phyloP scores from a whole-genome alignment of 2,329 filamentous ascomycete genomes.

The Metarhizium robertsii region DNA sequence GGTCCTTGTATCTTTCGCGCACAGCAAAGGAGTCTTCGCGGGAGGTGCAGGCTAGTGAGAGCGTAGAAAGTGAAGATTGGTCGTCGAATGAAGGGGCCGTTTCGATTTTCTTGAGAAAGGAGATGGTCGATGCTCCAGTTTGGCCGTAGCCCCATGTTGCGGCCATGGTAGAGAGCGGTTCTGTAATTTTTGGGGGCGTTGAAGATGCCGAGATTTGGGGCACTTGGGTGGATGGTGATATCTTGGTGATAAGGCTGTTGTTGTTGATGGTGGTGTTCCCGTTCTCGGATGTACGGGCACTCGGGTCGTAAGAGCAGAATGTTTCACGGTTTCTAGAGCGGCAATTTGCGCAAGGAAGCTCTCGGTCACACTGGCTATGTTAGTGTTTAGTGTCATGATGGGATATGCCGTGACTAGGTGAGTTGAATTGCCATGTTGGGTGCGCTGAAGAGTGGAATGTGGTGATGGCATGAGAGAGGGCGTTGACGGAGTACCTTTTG shows the following conservation, averaged over 20 bases:
- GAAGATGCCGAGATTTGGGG: background rate
- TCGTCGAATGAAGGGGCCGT: slow-evolving; percentile 25
- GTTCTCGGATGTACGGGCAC: slow-evolving; percentile 31
- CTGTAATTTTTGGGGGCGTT: slow-evolving; percentile 9
- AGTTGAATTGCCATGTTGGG: background rate
- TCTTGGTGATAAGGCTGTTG: background rate
- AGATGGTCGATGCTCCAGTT: slow-evolving; percentile 41
- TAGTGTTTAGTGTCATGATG: background rate
- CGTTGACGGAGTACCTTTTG: slow-evolving; percentile 36
- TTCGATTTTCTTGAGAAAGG: slow-evolving; percentile 46
- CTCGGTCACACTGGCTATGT: slow-evolving; percentile 43
- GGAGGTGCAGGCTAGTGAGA: slow-evolving; percentile 15
- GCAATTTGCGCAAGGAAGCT: slow-evolving; percentile 51
- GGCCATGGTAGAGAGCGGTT: slow-evolving; percentile 31
- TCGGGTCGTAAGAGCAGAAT: slow-evolving; percentile 48
- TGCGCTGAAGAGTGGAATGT: background rate
- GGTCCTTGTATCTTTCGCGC: slow-evolving; percentile 47
- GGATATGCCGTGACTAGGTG: background rate
- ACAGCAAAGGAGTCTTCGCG: slow-evolving; percentile 22
- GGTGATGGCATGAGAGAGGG: background rate
- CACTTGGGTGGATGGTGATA: background rate
- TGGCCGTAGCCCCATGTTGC: slow-evolving; percentile 46
- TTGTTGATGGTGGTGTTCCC: background rate
- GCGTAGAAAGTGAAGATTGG: slow-evolving; percentile 2
- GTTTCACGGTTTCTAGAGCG: slow-evolving; percentile 45